Evolutionary conservation across 306 rosid species (phyloP), one percentile per base, ranked within the genome.

Genomic region (Inga leiocalycina): DNA sequence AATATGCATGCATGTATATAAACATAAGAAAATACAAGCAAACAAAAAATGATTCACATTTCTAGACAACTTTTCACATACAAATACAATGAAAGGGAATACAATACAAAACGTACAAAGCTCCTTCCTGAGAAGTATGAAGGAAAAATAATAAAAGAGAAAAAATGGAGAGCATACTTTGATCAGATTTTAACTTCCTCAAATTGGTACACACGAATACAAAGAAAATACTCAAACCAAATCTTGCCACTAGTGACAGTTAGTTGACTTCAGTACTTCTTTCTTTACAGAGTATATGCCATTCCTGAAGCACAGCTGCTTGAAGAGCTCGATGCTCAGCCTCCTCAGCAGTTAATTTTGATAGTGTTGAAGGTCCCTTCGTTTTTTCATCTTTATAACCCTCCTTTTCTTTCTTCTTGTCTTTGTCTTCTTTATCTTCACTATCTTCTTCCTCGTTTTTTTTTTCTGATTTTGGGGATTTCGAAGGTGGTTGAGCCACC

Each of bases 291-390:
- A 97, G 80, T 76, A 90, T 87, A 87, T 97, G 94, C 98, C 99
- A 97, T 84, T 97, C 99, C 75, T 94, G 97, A 20, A 97, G 94
- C 69, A 97, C 99, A 48, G 99, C 95, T 24, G 98, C 93, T 85
- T 97, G 99, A 88, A 97, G 99, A 77, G 99, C 98, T 59, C 93
- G 95, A 86, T 97, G 99, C 84, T 97, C 98, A 17, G 90, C 99
- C 84, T 97, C 98, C 86, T 92, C 99, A 30, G 99, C 98, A 46
- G 94, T 94, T 82, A 97, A 84, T 81, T 97, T 97, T 1, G 97
- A 91, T 57, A 97, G 75, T 15, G 99, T 97, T 79, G 97, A 89
- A 65, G 98, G 98, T 54, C 98, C 99, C 90, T 92, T 96, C 57
- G 78, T 74, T 87, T 94, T 80, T 1, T 85, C 92, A 52, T 93